Conservation (phyloP, 306 rosid genomes). For the Trifolium fragiferum region DNA sequence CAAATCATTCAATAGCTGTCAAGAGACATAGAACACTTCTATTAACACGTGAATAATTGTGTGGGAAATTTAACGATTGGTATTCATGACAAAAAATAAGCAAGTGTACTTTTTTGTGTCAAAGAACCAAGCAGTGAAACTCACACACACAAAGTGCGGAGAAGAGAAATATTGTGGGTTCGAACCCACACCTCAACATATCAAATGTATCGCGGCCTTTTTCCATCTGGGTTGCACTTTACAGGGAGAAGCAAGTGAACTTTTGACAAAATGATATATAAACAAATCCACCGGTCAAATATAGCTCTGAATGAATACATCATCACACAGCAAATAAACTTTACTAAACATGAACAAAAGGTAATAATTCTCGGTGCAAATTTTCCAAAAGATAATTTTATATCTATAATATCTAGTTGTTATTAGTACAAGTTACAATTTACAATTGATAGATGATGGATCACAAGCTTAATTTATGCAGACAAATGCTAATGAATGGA, state of each 20-base stretch:
- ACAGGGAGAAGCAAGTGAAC: not conserved
- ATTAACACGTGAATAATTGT: not conserved
- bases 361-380: conserved; percentile 9
- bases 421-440: conserved; percentile 7
- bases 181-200: not conserved
- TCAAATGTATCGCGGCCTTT: not conserved
- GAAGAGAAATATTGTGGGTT: not conserved
- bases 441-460: conserved; percentile 7
- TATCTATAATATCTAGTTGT: conserved; percentile 25
- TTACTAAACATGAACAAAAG: conserved; percentile 21
- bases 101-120: not conserved
- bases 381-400: conserved; percentile 8
- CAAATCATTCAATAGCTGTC: conserved; percentile 21
- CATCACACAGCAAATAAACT: conserved; percentile 9
- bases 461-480: conserved; percentile 22
- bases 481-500: conserved; percentile 11
- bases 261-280: conserved; percentile 20
- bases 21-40: conserved; percentile 21
- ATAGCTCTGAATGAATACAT: conserved; percentile 7
- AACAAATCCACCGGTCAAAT: conserved; percentile 7
- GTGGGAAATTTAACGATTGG: conserved; percentile 25
- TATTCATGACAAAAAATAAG: conserved; percentile 28
- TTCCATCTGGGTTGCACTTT: not conserved
- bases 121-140: not conserved
- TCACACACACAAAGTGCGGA: not conserved